A percentile compares a stretch with the other conserved stretches of the same genome.
Conservation (phyloP, 176 grass and related monocot species). For the Aegilops speltoides region DNA sequence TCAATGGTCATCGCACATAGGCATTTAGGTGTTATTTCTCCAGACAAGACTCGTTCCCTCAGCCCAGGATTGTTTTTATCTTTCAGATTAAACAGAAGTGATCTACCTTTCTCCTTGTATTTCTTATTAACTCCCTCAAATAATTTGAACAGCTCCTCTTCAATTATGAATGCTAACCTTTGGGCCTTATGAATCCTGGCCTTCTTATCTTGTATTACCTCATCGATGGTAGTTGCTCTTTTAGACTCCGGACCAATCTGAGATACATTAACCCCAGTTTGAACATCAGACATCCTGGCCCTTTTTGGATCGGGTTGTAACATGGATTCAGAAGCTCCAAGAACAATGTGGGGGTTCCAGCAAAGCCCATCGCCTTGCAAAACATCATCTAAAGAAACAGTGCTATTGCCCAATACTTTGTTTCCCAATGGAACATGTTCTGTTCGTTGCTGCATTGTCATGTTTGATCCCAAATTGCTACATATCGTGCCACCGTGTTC, state of each 20-base stretch:
- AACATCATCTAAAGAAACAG: slow-evolving; percentile 54
- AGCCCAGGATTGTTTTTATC: slow-evolving; percentile 68
- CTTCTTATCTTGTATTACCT: slow-evolving; percentile 22
- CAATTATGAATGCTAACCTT: slow-evolving; percentile 55
- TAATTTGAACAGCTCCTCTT: slow-evolving; percentile 71
- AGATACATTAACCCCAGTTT: not conserved
- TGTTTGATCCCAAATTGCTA: not conserved
- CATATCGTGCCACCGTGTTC: not conserved
- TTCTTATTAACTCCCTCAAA: slow-evolving; percentile 84
- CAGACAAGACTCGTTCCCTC: slow-evolving; percentile 64
- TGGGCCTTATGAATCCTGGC: slow-evolving; percentile 32
- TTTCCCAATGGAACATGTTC: slow-evolving; percentile 23
- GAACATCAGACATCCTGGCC: slow-evolving; percentile 25
- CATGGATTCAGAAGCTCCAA: slow-evolving; percentile 19
- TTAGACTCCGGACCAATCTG: slow-evolving; percentile 20
- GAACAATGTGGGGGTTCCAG: slow-evolving; percentile 38
- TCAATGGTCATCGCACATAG: slow-evolving; percentile 72
- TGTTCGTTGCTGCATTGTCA: slow-evolving; percentile 17
- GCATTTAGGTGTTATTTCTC: slow-evolving; percentile 58
- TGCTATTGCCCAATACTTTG: slow-evolving; percentile 27
- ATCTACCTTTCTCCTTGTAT: slow-evolving; percentile 86
- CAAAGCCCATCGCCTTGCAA: slow-evolving; percentile 56
- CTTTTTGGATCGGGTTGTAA: slow-evolving; percentile 29
- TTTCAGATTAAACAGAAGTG: slow-evolving; percentile 82
- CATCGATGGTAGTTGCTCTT: slow-evolving; percentile 33